phyloP scores from a whole-genome alignment of 1,284 basidiomycete species.

The Austroboletus rostrupii region DNA sequence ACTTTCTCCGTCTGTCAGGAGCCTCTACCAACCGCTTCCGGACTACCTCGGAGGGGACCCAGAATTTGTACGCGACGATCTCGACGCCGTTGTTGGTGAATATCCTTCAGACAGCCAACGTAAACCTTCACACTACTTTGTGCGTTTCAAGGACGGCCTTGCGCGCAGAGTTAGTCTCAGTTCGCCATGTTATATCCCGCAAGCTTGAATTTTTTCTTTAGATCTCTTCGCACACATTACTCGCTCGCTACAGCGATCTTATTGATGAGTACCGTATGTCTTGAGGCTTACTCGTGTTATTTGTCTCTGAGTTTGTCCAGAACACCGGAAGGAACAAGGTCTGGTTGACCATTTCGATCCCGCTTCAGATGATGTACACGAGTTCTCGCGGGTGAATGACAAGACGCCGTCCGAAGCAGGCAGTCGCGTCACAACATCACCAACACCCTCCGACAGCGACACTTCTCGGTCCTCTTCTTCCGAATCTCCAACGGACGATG shows the following conservation, averaged over 20 bases:
- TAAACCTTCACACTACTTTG: constrained; percentile 52
- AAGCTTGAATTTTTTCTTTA: constrained; percentile 21
- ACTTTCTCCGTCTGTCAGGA: constrained; percentile 37
- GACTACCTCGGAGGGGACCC: constrained; percentile 32
- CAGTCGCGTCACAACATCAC: constrained; percentile 4
- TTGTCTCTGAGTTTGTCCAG: constrained; percentile 30
- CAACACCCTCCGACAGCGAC: constrained; percentile 8
- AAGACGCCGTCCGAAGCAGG: constrained; percentile 26
- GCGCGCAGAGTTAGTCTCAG: constrained; percentile 49
- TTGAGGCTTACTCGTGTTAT: not conserved
- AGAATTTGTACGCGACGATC: constrained; percentile 28
- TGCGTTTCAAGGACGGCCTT: constrained; percentile 52
- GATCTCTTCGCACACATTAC: constrained; percentile 41
- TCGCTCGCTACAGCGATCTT: constrained; percentile 39
- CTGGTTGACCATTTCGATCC: constrained; percentile 55
- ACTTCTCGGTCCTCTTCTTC: constrained; percentile 6
- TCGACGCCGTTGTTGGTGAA: constrained; percentile 60
- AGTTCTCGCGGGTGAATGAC: constrained; percentile 49
- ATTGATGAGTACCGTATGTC: constrained; percentile 56
- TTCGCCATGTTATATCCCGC: not conserved
- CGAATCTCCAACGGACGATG: constrained; percentile 22
- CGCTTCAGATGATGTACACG: constrained; percentile 54
- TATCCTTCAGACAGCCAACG: constrained; percentile 33
- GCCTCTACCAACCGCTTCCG: constrained; percentile 38
- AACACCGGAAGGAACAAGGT: constrained; percentile 39